Base-by-base conservation (phyloP, 495 filamentous ascomycete species). In the Aspergillus affinis region DNA sequence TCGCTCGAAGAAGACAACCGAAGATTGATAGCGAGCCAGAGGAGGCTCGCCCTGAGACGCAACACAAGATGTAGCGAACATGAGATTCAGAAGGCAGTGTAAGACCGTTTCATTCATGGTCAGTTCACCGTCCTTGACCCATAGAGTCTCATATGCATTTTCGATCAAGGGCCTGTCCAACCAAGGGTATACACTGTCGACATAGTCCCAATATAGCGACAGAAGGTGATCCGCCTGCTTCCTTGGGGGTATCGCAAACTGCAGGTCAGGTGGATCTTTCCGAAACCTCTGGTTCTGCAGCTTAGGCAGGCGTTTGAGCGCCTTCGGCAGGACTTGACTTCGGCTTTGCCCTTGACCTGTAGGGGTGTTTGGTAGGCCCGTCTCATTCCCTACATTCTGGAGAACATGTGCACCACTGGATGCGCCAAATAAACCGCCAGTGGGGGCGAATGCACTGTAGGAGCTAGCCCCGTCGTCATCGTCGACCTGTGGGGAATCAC, bases 41-140 rank as follows among this genome's bases (percentile, higher is more conserved):
- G 48, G 53, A 15, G 61, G 21, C 56, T 60, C 53, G 12, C 60
- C 54, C 44, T 62, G 60, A 45, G 61, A 63, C 20, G 54, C 60
- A 2, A 64, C 60, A 59, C 55, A 67, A 27, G 60, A 66, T 19
- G 52, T 65, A 1, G 58, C 61, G 23, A 65, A 63, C 21, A 62
- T 61, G 27, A 60, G 32, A 44, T 65, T 62, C 27, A 61, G 61
- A 13, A 63, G 46, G 48, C 61, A 63, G 26, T 63, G 61, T 41
- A 63, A n/a, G 15, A 57, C 61, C 23, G 18, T 59, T 52, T 63
- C 61, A 27, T 63, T 63, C 61, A 63, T 63, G 2, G 48, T 18
- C 41, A 49, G 32, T 55, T 60, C 36, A 41, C 36, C 36, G 5
- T 41, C 36, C 4, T 41, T 41, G 36, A 41, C 36, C 36, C 36